These are phyloP conservation scores for Microcera coccophila DNA, from an alignment of 2,329 filamentous ascomycete genomes.

Conservation along the genomic window DNA sequence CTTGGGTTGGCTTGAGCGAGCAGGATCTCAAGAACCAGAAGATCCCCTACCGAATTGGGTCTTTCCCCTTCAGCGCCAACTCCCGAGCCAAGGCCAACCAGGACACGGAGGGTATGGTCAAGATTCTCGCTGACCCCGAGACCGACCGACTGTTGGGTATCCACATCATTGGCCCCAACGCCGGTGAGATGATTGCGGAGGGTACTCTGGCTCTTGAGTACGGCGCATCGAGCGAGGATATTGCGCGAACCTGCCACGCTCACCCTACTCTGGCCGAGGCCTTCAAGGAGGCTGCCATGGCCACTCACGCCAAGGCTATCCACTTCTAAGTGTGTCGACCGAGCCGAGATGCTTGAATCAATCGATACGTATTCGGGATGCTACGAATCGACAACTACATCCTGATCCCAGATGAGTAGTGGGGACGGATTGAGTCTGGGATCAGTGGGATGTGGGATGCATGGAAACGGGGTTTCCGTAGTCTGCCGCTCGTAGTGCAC, in stretches of 20 bases:
- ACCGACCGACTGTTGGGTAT: constrained; percentile 93
- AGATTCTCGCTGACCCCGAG: constrained; percentile 94
- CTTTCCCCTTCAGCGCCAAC: constrained; percentile 97
- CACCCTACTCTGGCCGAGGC: constrained; percentile 95
- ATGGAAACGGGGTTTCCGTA: not conserved
- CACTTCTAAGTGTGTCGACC: constrained; percentile 64
- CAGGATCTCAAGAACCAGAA: constrained; percentile 87
- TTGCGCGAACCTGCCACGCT: constrained; percentile 90
- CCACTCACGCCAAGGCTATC: constrained; percentile 90
- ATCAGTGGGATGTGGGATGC: not conserved
- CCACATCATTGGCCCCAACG: constrained; percentile 93
- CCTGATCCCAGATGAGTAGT: not conserved
- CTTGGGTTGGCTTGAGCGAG: constrained; percentile 98
- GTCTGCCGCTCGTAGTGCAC: not conserved
- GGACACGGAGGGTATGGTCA: constrained; percentile 92
- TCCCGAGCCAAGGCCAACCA: constrained; percentile 98
- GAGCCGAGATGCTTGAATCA: not conserved
- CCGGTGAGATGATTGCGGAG: constrained; percentile 99
- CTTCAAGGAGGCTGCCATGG: constrained; percentile 99
- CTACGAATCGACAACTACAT: too few species aligned
- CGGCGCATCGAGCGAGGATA: constrained; percentile 90
- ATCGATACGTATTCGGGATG: too few species aligned
- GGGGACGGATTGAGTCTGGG: not conserved
- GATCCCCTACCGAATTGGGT: constrained; percentile 87
- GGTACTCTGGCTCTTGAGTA: constrained; percentile 94